Conservation (phyloP, 73 alveolate species). For the Tetrahymena elliotti region DNA sequence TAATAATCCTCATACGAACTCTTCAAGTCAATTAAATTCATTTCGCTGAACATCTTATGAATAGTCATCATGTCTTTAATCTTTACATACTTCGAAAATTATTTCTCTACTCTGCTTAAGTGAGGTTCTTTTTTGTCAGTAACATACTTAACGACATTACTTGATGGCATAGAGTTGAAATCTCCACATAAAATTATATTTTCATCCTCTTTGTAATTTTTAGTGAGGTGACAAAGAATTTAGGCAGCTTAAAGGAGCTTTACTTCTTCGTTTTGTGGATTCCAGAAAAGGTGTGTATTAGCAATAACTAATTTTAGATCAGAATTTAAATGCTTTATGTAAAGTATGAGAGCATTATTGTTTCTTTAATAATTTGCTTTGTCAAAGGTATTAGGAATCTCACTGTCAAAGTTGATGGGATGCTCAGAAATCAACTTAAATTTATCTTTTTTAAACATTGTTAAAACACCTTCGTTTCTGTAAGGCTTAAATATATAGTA, state of each 20-base stretch:
- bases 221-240: not conserved
- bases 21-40: not conserved
- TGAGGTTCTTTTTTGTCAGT: not conserved
- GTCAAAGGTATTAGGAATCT: not conserved
- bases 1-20: not conserved
- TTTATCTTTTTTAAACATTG: conserved; percentile 1
- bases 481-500: not conserved
- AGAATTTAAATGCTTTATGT: not conserved
- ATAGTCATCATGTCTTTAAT: not conserved
- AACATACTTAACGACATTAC: conserved; percentile 1
- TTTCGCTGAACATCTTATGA: not conserved
- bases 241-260: conserved; percentile 8
- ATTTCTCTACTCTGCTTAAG: not conserved
- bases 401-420: not conserved
- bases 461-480: conserved; percentile 12
- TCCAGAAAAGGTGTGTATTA: conserved; percentile 28
- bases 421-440: not conserved
- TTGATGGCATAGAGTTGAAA: conserved; percentile 22
- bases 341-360: not conserved
- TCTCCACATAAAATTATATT: conserved; percentile 28
- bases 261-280: conserved; percentile 28
- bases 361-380: not conserved
- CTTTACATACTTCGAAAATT: not conserved
- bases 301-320: conserved; percentile 9
- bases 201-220: conserved; percentile 1